phyloP scores from a whole-genome alignment of 805 yeast genomes.

The Pichia scutulata region DNA sequence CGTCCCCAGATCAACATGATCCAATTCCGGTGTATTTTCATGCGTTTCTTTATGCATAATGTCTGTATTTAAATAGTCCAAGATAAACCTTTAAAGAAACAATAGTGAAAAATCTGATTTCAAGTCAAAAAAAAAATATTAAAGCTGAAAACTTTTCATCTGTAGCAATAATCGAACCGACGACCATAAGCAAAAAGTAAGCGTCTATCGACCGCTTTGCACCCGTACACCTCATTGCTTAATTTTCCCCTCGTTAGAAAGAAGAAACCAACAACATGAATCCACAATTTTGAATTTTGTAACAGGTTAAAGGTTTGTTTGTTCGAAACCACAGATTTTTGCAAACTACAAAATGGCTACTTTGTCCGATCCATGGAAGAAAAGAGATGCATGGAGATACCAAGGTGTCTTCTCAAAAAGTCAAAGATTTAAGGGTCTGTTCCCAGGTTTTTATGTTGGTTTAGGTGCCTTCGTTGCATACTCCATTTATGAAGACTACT shows the following conservation, averaged over 20 bases:
- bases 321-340: background rate
- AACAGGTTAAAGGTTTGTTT: background rate
- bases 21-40: background rate
- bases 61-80: background rate
- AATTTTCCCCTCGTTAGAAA: background rate
- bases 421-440: conserved; percentile 59
- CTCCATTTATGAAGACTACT: conserved; percentile 51
- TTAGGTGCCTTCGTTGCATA: conserved; percentile 65
- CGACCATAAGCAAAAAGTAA: background rate
- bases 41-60: background rate
- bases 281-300: background rate
- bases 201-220: background rate
- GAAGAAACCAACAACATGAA: background rate
- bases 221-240: conserved; percentile 5
- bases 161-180: background rate
- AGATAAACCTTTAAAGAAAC: background rate
- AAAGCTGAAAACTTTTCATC: background rate
- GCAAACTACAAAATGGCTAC: conserved; percentile 19
- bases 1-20: background rate
- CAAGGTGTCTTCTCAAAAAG: conserved; percentile 70
- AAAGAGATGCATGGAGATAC: conserved; percentile 84
- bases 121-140: background rate
- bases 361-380: conserved; percentile 38
- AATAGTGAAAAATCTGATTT: background rate
- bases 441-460: conserved; percentile 79